Evolutionary conservation across 768 basidiomycete genomes (phyloP).

Genomic region (Psilocybe subaeruginosa): DNA sequence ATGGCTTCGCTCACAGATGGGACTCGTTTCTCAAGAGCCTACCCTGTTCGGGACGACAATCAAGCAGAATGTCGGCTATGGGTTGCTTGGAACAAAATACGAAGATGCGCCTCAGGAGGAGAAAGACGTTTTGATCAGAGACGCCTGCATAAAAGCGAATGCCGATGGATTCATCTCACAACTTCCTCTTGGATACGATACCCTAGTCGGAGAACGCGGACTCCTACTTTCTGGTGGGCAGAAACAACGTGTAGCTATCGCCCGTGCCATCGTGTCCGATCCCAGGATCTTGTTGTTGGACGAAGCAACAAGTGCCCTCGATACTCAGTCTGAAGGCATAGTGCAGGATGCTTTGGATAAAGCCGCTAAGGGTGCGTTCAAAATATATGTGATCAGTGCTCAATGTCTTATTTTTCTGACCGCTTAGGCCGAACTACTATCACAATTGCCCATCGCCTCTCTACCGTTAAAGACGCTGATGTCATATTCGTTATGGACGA

Average conservation of each 20-base stretch:
- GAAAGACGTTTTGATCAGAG: slow-evolving; percentile 37
- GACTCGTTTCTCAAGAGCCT: slow-evolving; percentile 78
- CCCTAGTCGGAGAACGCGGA: slow-evolving; percentile 83
- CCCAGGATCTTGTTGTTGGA: slow-evolving; percentile 81
- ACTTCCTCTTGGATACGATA: slow-evolving; percentile 78
- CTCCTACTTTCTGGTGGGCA: slow-evolving; percentile 91
- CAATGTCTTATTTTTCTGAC: not conserved
- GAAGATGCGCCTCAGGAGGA: slow-evolving; percentile 46
- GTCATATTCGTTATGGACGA: slow-evolving; percentile 89
- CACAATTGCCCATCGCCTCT: slow-evolving; percentile 79
- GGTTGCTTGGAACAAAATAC: slow-evolving; percentile 29
- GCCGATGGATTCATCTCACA: slow-evolving; percentile 76
- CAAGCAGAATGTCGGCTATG: slow-evolving; percentile 79
- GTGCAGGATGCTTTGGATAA: slow-evolving; percentile 16
- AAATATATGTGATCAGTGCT: not conserved
- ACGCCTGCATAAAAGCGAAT: slow-evolving; percentile 69
- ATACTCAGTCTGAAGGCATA: slow-evolving; percentile 33
- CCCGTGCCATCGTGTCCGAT: slow-evolving; percentile 80
- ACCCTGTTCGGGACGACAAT: slow-evolving; percentile 81
- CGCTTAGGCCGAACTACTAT: slow-evolving; percentile 70
- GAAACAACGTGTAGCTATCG: slow-evolving; percentile 86
- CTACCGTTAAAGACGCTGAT: slow-evolving; percentile 85
- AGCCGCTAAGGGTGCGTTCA: slow-evolving; percentile 7
- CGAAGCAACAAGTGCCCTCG: slow-evolving; percentile 91
- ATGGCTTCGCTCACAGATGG: slow-evolving; percentile 73